A percentile compares a stretch with the other conserved stretches of the same genome.
Conservation (phyloP, 1,139 yeast genomes). For the Blastobotrys apis region DNA sequence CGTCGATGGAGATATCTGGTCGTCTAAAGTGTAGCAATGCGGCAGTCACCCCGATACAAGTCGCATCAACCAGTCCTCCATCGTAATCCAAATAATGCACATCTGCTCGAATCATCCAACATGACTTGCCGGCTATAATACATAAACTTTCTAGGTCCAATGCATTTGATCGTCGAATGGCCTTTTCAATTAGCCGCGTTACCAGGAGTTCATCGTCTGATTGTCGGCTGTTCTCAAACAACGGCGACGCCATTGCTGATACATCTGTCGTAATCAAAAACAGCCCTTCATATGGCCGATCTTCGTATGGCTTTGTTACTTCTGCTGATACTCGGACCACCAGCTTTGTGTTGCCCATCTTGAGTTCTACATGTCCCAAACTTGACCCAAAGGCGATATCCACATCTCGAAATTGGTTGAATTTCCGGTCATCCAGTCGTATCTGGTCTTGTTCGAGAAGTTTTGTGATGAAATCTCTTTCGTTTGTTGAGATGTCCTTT, state of each 20-base stretch:
- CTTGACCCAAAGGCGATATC: slow-evolving; percentile 61
- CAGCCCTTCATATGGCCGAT: slow-evolving; percentile 90
- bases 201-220: slow-evolving; percentile 76
- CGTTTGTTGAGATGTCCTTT: slow-evolving; percentile 62
- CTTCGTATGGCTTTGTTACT: slow-evolving; percentile 79
- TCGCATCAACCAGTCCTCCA: slow-evolving; percentile 87
- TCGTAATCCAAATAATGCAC: slow-evolving; percentile 84
- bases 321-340: slow-evolving; percentile 77
- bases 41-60: slow-evolving; percentile 85
- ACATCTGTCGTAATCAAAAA: slow-evolving; percentile 82
- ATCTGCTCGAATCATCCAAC: slow-evolving; percentile 89
- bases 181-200: slow-evolving; percentile 80
- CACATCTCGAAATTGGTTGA: slow-evolving; percentile 61
- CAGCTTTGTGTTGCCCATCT: slow-evolving; percentile 66
- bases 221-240: slow-evolving; percentile 68
- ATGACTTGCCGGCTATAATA: slow-evolving; percentile 83
- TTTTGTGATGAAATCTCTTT: slow-evolving; percentile 56
- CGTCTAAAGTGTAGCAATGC: slow-evolving; percentile 77
- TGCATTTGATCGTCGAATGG: slow-evolving; percentile 84
- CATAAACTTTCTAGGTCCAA: slow-evolving; percentile 86
- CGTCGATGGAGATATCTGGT: slow-evolving; percentile 76
- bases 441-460: slow-evolving; percentile 54
- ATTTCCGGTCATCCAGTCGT: slow-evolving; percentile 65
- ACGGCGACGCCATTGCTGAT: slow-evolving; percentile 83
- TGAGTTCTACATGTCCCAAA: slow-evolving; percentile 76